Evolutionary conservation across 352 stramenopile species (phyloP).

Genomic region (Globisporangium sylvaticum): DNA sequence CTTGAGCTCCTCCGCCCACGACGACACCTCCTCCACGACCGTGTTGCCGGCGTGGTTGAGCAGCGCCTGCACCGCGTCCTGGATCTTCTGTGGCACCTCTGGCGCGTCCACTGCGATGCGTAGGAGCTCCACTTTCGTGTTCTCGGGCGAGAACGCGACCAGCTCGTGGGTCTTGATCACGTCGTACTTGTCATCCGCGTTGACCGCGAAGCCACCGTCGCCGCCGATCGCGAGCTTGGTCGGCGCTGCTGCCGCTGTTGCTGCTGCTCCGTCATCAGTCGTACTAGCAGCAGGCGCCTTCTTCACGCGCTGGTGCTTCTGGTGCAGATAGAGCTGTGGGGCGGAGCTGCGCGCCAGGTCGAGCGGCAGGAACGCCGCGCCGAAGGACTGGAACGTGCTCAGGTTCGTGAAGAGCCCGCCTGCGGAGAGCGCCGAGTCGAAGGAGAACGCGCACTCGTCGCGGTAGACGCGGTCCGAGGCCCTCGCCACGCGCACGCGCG

Average conservation of each 20-base stretch:
- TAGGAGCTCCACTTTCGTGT: slow-evolving; percentile 31
- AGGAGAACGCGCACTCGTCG: slow-evolving; percentile 97
- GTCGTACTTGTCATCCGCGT: slow-evolving; percentile 87
- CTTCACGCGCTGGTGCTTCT: slow-evolving; percentile 45
- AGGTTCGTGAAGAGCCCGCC: slow-evolving; percentile 91
- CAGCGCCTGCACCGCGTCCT: slow-evolving; percentile 56
- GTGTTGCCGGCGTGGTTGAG: slow-evolving; percentile 72
- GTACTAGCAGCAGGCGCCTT: not conserved
- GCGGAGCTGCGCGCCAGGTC: slow-evolving; percentile 39
- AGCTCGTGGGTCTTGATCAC: slow-evolving; percentile 74
- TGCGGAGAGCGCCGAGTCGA: slow-evolving; percentile 84
- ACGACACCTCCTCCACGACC: slow-evolving; percentile 71
- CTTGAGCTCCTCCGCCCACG: slow-evolving; percentile 82
- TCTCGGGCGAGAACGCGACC: slow-evolving; percentile 52
- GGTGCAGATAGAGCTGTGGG: slow-evolving; percentile 71
- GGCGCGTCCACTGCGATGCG: slow-evolving; percentile 31
- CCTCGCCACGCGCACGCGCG: slow-evolving; percentile 44
- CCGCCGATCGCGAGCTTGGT: slow-evolving; percentile 96
- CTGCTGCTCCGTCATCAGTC: not conserved
- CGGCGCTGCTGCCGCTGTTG: slow-evolving; percentile 21
- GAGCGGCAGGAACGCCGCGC: slow-evolving; percentile 55
- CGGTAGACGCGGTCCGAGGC: slow-evolving; percentile 89
- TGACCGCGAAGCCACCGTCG: slow-evolving; percentile 90
- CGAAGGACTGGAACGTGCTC: slow-evolving; percentile 90
- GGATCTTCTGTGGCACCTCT: slow-evolving; percentile 41